A percentile compares a stretch with the other conserved stretches of the same genome.
These are phyloP conservation scores for Rickenella mellea DNA, from an alignment of 768 basidiomycete species.

Conservation along the genomic window DNA sequence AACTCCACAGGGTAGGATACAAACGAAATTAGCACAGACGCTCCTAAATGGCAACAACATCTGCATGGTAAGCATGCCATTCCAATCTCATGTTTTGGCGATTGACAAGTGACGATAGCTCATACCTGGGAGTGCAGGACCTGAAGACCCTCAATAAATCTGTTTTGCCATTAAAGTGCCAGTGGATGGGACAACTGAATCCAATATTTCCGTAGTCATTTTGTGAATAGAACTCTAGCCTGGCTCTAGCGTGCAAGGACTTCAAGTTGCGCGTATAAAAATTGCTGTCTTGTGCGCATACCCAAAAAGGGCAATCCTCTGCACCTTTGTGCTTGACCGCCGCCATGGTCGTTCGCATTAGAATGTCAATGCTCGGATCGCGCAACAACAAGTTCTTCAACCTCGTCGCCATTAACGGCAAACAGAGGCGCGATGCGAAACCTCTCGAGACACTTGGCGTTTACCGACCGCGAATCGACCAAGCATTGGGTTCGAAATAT, in stretches of 20 bases:
- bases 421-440: conserved; percentile 66
- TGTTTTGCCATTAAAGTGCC: neutral
- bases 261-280: too few species aligned
- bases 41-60: conserved; percentile 93
- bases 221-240: too few species aligned
- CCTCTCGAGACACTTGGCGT: conserved; percentile 84
- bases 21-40: conserved; percentile 79
- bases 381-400: conserved; percentile 73
- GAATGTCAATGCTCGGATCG: conserved; percentile 74
- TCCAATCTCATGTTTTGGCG: neutral
- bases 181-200: too few species aligned
- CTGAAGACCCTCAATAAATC: conserved; percentile 27
- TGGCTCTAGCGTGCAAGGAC: too few species aligned
- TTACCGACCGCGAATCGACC: conserved; percentile 59
- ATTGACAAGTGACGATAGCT: conserved; percentile 29
- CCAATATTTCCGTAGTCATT: too few species aligned
- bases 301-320: too few species aligned
- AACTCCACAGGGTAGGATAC: conserved; percentile 74
- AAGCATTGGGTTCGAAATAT: conserved; percentile 32
- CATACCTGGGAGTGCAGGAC: conserved; percentile 64
- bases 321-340: neutral
- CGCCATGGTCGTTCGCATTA: conserved; percentile 75
- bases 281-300: too few species aligned
- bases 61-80: conserved; percentile 66
- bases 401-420: conserved; percentile 73